A percentile compares a stretch with the other conserved stretches of the same genome.
Evolutionary conservation across 1,284 basidiomycete species (phyloP).

Genomic region (Pseudozyma tsukubaensis): DNA sequence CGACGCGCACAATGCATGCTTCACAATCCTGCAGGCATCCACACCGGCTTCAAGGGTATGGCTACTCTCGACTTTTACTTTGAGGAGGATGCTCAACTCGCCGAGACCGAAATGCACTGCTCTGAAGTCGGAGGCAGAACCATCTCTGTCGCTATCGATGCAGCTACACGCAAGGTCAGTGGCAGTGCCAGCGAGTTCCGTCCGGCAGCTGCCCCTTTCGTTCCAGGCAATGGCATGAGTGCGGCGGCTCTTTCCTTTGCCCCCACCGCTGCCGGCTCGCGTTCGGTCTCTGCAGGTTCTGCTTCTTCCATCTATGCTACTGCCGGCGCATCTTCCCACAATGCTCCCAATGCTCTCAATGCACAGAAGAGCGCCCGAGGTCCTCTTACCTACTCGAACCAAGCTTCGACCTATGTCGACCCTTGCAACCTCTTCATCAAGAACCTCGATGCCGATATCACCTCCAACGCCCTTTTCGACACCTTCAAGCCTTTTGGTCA

Average conservation of each 20-base stretch:
- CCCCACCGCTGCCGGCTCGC: constrained; percentile 29
- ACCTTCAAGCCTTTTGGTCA: constrained; percentile 59
- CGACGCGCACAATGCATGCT: constrained; percentile 52
- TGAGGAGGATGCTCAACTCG: constrained; percentile 55
- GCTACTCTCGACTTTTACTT: constrained; percentile 54
- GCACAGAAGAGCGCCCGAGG: constrained; percentile 9
- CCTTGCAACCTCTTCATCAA: constrained; percentile 66
- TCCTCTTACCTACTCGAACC: constrained; percentile 52
- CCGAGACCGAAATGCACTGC: constrained; percentile 60
- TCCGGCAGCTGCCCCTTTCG: constrained; percentile 51
- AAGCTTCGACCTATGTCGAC: constrained; percentile 60
- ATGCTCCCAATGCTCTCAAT: constrained; percentile 22
- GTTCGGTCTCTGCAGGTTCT: constrained; percentile 46
- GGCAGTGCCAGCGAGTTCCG: constrained; percentile 47
- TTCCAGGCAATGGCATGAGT: constrained; percentile 46
- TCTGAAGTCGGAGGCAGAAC: constrained; percentile 56
- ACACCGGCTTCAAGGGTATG: constrained; percentile 63
- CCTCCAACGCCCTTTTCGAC: constrained; percentile 52
- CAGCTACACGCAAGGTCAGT: constrained; percentile 29
- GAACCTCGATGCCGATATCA: constrained; percentile 54
- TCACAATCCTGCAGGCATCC: constrained; percentile 53
- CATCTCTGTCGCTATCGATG: constrained; percentile 59
- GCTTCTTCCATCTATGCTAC: constrained; percentile 49
- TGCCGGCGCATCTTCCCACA: constrained; percentile 11
- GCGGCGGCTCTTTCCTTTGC: constrained; percentile 54